Evolutionary conservation across 1,284 basidiomycete species (phyloP), one percentile per base, ranked within the genome.

Genomic region (Coniferiporia sulphurascens): DNA sequence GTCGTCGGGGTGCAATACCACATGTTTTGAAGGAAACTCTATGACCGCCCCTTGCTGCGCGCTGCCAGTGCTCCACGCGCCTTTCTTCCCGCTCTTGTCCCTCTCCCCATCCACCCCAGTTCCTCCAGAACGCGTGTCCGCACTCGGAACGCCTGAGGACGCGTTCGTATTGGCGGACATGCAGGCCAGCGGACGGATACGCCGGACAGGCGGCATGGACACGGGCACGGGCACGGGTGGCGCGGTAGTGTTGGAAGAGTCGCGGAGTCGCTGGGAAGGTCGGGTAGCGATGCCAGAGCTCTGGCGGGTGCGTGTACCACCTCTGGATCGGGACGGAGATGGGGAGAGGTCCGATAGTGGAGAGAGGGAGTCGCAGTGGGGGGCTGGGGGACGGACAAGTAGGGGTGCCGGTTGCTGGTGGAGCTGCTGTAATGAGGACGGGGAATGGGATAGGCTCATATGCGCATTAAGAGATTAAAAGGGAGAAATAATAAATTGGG

Each of bases 1-100:
- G 71, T 90, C 88, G 62, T 89, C 88, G 2, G 83, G 80, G 65
- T 89, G 87, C 15, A 89, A 78, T 61, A 84, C 77, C 69, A 87
- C 77, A 64, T 82, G 72, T 7, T 78, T 77, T 0, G 84, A 80
- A 3, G 85, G 86, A 64, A 87, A 87, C n/a, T 70, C 63, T 58
- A 71, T 72, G 38, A 65, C 61, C 38, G 19, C 46, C 36, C 27
- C 63, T 55, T 61, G 65, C 68, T 61, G 51, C 52, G 34, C 59
- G 52, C 38, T 46, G n/a, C 51, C 22, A 4, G 32, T 50, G 22
- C 32, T 55, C 51, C 59, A 56, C 34, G 48, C 59, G 53, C 48
- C 48, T 19, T 61, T 61, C 34, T 13, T 10, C 10, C 27, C 55
- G 15, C 56, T 56, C 55, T 27, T 27, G 27, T 27, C 27, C 27